These are phyloP conservation scores for Acacia concinna DNA, from an alignment of 331 rosid species.

Conservation along the genomic window DNA sequence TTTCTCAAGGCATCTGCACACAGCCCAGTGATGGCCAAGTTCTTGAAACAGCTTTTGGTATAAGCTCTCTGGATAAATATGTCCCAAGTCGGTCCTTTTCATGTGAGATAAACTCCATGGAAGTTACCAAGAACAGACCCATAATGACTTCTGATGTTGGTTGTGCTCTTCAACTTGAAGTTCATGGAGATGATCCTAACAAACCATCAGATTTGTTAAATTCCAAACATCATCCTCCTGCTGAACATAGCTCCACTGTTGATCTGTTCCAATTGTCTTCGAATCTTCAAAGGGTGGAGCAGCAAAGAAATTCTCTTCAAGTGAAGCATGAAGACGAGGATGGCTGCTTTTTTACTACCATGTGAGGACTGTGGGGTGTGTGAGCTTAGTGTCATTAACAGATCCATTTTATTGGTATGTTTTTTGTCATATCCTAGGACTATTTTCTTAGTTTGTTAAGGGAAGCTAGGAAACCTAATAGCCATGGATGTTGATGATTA, in stretches of 20 bases:
- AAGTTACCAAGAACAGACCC: conserved; percentile 39
- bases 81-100: conserved; percentile 43
- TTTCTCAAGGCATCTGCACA: conserved; percentile 30
- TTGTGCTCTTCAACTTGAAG: conserved; percentile 28
- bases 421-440: conserved; percentile 12
- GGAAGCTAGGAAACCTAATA: conserved; percentile 19
- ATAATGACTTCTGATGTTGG: conserved; percentile 28
- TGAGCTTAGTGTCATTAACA: conserved; percentile 36
- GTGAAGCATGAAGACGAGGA: conserved; percentile 62
- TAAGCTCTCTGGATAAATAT: conserved; percentile 36
- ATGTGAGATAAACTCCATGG: conserved; percentile 37
- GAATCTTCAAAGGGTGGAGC: conserved; percentile 79
- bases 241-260: conserved; percentile 50
- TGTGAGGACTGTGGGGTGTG: conserved; percentile 28
- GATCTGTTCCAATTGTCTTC: conserved; percentile 72
- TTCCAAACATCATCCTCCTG: conserved; percentile 35
- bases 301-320: conserved; percentile 52
- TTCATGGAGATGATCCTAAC: conserved; percentile 21
- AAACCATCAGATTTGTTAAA: conserved; percentile 31
- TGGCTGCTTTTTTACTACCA: conserved; percentile 43
- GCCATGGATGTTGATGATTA: conserved; percentile 24
- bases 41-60: conserved; percentile 34
- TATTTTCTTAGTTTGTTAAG: background rate
- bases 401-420: conserved; percentile 19
- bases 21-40: conserved; percentile 32